Conservation (phyloP, 305 asterid species). For the Caryopteris hybrid region DNA sequence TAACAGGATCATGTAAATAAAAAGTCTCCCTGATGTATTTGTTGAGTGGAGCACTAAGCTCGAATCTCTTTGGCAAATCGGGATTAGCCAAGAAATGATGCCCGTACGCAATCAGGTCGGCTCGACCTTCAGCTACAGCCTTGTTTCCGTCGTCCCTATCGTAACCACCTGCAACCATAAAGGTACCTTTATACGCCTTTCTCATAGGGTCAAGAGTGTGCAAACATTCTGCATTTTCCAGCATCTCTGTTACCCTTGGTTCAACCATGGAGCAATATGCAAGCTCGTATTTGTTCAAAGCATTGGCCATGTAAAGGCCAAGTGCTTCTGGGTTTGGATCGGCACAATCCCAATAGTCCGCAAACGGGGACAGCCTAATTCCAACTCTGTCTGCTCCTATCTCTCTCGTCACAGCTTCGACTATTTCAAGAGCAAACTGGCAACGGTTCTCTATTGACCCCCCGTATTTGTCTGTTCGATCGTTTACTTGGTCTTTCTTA, state of each 20-base stretch:
- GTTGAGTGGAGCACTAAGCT: constrained; percentile 12
- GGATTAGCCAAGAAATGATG: constrained; percentile 35
- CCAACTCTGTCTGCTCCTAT: constrained; percentile 35
- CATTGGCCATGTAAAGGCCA: constrained; percentile 34
- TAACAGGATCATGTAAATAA: constrained; percentile 24
- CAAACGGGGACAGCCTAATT: constrained; percentile 33
- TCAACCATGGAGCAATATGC: constrained; percentile 40
- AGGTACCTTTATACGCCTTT: constrained; percentile 31
- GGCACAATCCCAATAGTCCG: constrained; percentile 18
- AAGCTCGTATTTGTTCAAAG: constrained; percentile 22
- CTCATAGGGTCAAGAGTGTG: constrained; percentile 28
- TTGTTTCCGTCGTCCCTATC: constrained; percentile 25
- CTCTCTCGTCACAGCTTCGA: constrained; percentile 17
- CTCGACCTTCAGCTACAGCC: constrained; percentile 18
- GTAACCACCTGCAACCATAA: constrained; percentile 31
- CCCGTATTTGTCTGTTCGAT: constrained; percentile 28
- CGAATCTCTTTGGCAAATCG: constrained; percentile 28
- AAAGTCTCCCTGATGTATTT: constrained; percentile 30
- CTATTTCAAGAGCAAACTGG: constrained; percentile 28
- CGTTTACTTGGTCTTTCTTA: constrained; percentile 26
- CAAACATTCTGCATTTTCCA: neutral
- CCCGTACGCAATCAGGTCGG: constrained; percentile 39
- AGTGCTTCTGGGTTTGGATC: constrained; percentile 32
- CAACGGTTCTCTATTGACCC: constrained; percentile 32
- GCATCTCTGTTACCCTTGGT: constrained; percentile 4